Conservation (phyloP, 306 rosid species). For the Erythrophleum fordii region DNA sequence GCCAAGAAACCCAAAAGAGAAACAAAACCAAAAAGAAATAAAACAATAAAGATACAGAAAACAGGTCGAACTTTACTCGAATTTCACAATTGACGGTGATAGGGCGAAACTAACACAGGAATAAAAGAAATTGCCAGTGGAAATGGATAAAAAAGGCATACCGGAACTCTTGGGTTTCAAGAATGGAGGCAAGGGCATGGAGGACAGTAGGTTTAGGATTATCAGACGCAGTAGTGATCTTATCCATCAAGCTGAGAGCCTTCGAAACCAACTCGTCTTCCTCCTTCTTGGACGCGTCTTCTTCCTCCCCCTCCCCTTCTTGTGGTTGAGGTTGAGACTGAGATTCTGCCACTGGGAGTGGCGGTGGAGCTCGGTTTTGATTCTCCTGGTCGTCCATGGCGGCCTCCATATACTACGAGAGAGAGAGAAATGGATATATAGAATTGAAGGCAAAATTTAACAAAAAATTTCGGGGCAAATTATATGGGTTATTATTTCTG, state of each 20-base stretch:
- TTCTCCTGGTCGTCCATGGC: slow-evolving; percentile 56
- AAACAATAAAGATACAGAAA: background rate
- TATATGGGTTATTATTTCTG: background rate
- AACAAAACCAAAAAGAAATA: background rate
- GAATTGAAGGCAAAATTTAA: slow-evolving; percentile 6
- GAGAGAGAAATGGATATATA: background rate
- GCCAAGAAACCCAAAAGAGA: background rate
- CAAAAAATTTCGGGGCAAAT: background rate
- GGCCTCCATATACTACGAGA: slow-evolving; percentile 44
- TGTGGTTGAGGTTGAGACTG: slow-evolving; percentile 42
- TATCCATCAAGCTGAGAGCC: slow-evolving; percentile 87
- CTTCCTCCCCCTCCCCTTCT: slow-evolving; percentile 55
- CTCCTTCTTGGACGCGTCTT: slow-evolving; percentile 74
- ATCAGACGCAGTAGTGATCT: slow-evolving; percentile 70
- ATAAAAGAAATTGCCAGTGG: background rate
- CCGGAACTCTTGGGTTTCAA: slow-evolving; percentile 82
- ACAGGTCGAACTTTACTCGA: background rate
- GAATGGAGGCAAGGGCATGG: slow-evolving; percentile 87
- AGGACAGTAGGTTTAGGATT: slow-evolving; percentile 77
- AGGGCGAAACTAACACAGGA: background rate
- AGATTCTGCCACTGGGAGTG: slow-evolving; percentile 45
- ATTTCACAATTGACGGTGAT: background rate
- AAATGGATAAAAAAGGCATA: slow-evolving; percentile 22
- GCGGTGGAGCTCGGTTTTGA: slow-evolving; percentile 47
- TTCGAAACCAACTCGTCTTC: slow-evolving; percentile 73